Evolutionary conservation across 495 filamentous ascomycete species (phyloP), one percentile per base, ranked within the genome.

Genomic region (Penicillium turbatum): DNA sequence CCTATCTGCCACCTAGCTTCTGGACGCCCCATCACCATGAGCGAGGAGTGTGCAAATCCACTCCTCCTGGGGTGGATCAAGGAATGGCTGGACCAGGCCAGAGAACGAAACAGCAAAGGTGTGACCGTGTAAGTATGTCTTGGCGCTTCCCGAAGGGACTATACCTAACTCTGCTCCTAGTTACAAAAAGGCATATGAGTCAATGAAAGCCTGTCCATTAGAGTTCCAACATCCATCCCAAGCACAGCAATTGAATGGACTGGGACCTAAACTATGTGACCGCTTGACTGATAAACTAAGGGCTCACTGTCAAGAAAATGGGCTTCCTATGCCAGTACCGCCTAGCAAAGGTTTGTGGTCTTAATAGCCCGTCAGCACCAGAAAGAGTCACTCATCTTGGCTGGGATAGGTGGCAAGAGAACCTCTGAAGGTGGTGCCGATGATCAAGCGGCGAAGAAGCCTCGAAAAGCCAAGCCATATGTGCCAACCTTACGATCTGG

Each of bases 111-210:
- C 61, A 78, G 81, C 30, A 92, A 89, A 62, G 85, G 86, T 37
- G 74, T 82, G 13, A 81, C 77, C 40, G 82, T 82, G 67, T 83
- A 21, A 27, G 77, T 68, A 52, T 52, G 35, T 45, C 36, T 45
- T 21, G 34, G n/a, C 24, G 9, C 49, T 40, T 24, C 11, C 11
- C 32, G 29, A 16, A 6, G 17, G 26, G 27, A 42, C n/a, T 8
- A n/a, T 49, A n/a, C 48, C 62, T 63, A 31, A 65, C 44, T 16
- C 34, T 24, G 21, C 6, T 31, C 47, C 10, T 30, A 82, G 80
- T 0, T 92, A 91, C 69, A 90, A 86, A 61, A 86, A 86, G 51
- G 89, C 89, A 1, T 90, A 90, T 60, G 81, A 88, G 44, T 87
- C 89, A 10, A 82, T 95, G 70, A 90, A 87, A 72, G 79, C 80